Conservation (phyloP, 352 stramenopile genomes). For the Pythium biforme region DNA sequence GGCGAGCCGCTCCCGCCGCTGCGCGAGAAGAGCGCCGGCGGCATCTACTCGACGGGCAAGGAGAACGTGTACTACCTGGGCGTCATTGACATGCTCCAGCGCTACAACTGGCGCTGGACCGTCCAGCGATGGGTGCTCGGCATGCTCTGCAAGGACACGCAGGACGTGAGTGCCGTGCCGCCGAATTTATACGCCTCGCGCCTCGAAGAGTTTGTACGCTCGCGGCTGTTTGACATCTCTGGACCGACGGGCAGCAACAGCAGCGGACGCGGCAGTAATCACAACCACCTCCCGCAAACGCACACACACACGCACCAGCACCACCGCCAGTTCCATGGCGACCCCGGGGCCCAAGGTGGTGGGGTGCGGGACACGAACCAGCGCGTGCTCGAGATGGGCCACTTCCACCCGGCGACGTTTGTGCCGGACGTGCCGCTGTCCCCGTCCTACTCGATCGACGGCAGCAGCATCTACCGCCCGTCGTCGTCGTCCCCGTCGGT, state of each 20-base stretch:
- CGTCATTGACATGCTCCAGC: constrained; percentile 83
- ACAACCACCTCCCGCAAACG: constrained; percentile 17
- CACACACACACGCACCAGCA: constrained; percentile 14
- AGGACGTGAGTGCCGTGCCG: constrained; percentile 79
- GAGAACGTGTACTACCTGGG: constrained; percentile 76
- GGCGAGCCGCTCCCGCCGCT: constrained; percentile 30
- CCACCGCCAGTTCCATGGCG: constrained; percentile 7
- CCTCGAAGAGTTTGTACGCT: constrained; percentile 70
- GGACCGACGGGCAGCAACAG: constrained; percentile 4
- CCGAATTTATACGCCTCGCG: constrained; percentile 67
- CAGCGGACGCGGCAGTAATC: constrained; percentile 16
- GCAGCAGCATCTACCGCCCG: constrained; percentile 34
- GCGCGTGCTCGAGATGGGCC: constrained; percentile 21
- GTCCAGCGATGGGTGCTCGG: constrained; percentile 77
- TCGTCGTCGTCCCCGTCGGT: constrained; percentile 51
- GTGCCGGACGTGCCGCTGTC: constrained; percentile 50
- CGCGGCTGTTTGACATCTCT: constrained; percentile 67
- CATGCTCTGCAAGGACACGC: constrained; percentile 77
- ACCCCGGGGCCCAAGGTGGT: neutral
- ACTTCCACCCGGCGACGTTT: constrained; percentile 33
- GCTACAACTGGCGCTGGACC: constrained; percentile 86
- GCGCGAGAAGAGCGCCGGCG: constrained; percentile 25
- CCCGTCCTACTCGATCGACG: constrained; percentile 39
- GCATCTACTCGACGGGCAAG: constrained; percentile 47
- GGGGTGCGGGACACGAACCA: neutral